Base-by-base conservation (phyloP, 352 stramenopile species). In the Pythium sp. region DNA sequence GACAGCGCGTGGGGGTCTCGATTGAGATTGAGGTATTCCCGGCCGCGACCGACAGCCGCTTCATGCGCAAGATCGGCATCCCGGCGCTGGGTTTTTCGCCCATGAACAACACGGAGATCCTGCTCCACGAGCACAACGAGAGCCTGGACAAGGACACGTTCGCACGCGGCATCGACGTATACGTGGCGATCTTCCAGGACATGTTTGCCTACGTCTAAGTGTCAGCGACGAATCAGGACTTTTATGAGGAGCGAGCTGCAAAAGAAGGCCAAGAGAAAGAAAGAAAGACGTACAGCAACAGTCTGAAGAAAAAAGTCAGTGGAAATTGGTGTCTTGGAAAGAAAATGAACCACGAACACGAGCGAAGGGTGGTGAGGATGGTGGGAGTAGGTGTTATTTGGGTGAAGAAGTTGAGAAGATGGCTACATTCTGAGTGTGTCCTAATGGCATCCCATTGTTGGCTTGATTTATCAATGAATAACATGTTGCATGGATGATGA, bases 111-210 rank as follows among this genome's bases (percentile, higher is more conserved):
- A 97, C 89, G 2, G 85, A 95, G 62, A 96, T 98, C 34, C 72
- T 98, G 60, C 77, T 98, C 24, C 95, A 98, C 70, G 95, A 98
- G 80, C 92, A 98, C 82, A 97, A 98, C 74, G 95, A 98, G 76
- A 96, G 92, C 59, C 76, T 98, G 38, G 82, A 97, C 66, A 89
- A 98, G 72, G 81, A 84, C 57, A 90, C 88, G 28, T 98, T 98
- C 70, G 51, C 97, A 24, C 78, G 97, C 58, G 95, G 95, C n/a
- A 93, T 98, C 65, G 80, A 81, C 58, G 82, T 98, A 14, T 98
- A 81, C 69, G 73, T 70, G 28, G 51, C 72, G 26, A 74, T 87
- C 26, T 83, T 87, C 43, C 62, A 65, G 2, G 73, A 82, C 34
- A 58, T 87, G 58, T 74, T 87, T 51, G 38, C 69, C 14, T 54